Evolutionary conservation across 1,284 basidiomycete genomes (phyloP).

Genomic region (Chondrostereum purpureum): DNA sequence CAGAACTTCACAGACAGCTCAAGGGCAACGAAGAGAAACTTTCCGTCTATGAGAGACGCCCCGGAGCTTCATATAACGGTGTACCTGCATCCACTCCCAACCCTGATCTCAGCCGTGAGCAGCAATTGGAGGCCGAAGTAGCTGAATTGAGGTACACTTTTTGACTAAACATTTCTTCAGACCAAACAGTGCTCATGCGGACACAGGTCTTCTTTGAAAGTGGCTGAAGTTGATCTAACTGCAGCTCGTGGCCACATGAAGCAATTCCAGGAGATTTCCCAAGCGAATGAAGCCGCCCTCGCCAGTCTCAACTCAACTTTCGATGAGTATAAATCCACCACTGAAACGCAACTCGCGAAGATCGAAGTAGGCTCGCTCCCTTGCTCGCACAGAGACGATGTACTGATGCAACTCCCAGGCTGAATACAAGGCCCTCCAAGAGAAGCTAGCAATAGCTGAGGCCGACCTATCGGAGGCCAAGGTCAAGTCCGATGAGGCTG

Average conservation of each 20-base stretch:
- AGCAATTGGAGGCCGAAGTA: constrained; percentile 79
- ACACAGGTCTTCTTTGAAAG: constrained; percentile 62
- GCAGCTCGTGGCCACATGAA: constrained; percentile 67
- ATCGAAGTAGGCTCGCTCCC: constrained; percentile 47
- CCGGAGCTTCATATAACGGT: constrained; percentile 32
- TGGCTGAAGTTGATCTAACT: constrained; percentile 68
- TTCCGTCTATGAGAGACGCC: constrained; percentile 76
- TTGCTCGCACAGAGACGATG: background rate
- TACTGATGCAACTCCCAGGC: constrained; percentile 37
- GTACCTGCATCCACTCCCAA: constrained; percentile 26
- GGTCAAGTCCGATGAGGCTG: constrained; percentile 49
- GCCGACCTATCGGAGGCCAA: constrained; percentile 50
- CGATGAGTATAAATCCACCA: constrained; percentile 71
- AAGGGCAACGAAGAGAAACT: constrained; percentile 80
- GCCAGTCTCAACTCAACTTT: constrained; percentile 63
- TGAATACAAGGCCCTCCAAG: constrained; percentile 59
- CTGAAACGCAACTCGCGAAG: constrained; percentile 57
- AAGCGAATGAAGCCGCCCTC: constrained; percentile 75
- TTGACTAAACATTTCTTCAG: background rate
- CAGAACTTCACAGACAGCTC: constrained; percentile 64
- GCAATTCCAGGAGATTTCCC: constrained; percentile 80
- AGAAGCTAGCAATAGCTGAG: constrained; percentile 50
- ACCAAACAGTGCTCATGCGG: too few relatives aligned
- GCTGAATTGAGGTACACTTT: constrained; percentile 67
- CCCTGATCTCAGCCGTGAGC: constrained; percentile 55